phyloP scores from a whole-genome alignment of 2,329 filamentous ascomycete species.

The Exophiala aquamarina region DNA sequence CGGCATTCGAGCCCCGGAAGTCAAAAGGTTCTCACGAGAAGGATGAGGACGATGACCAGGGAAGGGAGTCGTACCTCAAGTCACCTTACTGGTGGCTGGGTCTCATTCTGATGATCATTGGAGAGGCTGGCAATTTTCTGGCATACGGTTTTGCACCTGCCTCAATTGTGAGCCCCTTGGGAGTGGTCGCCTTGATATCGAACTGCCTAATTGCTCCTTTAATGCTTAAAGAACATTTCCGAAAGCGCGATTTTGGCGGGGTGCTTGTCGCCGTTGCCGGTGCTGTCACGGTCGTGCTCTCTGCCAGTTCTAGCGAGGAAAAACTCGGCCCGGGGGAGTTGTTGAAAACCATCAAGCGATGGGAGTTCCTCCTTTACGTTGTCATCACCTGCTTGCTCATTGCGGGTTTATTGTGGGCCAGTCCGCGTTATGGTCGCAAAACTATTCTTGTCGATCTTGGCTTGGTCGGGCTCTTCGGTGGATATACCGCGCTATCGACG shows the following conservation, averaged over 20 bases:
- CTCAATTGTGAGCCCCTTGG: slow-evolving; percentile 93
- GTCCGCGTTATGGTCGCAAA: slow-evolving; percentile 77
- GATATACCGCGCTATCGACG: slow-evolving; percentile 93
- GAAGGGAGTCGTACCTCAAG: slow-evolving; percentile 73
- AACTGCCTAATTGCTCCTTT: slow-evolving; percentile 96
- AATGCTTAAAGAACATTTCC: slow-evolving; percentile 88
- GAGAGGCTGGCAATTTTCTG: slow-evolving; percentile 93
- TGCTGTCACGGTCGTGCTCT: slow-evolving; percentile 88
- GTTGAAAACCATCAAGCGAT: slow-evolving; percentile 80
- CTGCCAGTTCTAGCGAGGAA: slow-evolving; percentile 82
- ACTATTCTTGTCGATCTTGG: slow-evolving; percentile 91
- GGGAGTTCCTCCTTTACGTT: slow-evolving; percentile 90
- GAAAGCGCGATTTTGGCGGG: slow-evolving; percentile 79
- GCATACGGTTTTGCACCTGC: slow-evolving; percentile 97
- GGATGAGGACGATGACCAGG: slow-evolving; percentile 39
- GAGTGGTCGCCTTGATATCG: slow-evolving; percentile 93
- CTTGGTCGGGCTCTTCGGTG: slow-evolving; percentile 89
- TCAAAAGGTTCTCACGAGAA: slow-evolving; percentile 16
- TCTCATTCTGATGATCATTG: slow-evolving; percentile 86
- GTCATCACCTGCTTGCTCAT: slow-evolving; percentile 75
- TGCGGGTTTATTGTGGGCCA: slow-evolving; percentile 73
- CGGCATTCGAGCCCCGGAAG: slow-evolving; percentile 1
- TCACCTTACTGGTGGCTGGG: slow-evolving; percentile 97
- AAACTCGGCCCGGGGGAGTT: slow-evolving; percentile 90
- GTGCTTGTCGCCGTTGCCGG: slow-evolving; percentile 84